Evolutionary conservation across 2,329 filamentous ascomycete genomes (phyloP).

Genomic region (Penicillium palitans): DNA sequence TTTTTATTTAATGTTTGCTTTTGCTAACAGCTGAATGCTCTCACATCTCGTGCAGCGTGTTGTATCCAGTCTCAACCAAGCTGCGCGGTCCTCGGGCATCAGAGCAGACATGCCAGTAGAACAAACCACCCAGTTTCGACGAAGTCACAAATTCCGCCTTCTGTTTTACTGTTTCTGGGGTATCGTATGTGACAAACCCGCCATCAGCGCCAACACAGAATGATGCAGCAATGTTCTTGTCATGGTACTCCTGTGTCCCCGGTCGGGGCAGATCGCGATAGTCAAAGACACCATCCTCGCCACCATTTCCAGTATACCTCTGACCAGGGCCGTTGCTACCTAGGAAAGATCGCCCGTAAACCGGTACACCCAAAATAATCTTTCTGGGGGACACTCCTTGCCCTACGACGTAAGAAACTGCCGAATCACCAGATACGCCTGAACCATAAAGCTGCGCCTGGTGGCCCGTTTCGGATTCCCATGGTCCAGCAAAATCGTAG

Average conservation of each 20-base stretch:
- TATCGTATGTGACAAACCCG: slow-evolving; percentile 79
- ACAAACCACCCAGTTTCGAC: slow-evolving; percentile 71
- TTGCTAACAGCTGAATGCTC: not conserved
- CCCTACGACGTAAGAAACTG: slow-evolving; percentile 64
- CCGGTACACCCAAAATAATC: slow-evolving; percentile 73
- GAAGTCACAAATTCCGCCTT: slow-evolving; percentile 74
- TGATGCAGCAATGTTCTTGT: slow-evolving; percentile 67
- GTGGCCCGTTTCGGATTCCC: slow-evolving; percentile 68
- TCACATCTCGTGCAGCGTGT: slow-evolving; percentile 52
- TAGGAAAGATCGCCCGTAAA: slow-evolving; percentile 74
- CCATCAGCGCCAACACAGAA: slow-evolving; percentile 70
- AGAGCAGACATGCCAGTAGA: slow-evolving; percentile 78
- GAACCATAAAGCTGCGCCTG: slow-evolving; percentile 71
- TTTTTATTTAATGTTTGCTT: not conserved
- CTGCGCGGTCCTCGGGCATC: slow-evolving; percentile 62
- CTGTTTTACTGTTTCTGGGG: slow-evolving; percentile 69
- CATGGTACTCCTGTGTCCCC: slow-evolving; percentile 64
- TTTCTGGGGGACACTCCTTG: slow-evolving; percentile 69
- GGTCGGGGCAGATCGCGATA: slow-evolving; percentile 68
- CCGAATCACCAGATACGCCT: slow-evolving; percentile 62
- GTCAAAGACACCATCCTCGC: slow-evolving; percentile 70
- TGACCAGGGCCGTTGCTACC: slow-evolving; percentile 66
- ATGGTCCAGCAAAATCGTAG: slow-evolving; percentile 75
- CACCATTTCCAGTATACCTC: slow-evolving; percentile 52
- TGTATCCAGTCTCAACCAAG: slow-evolving; percentile 61